Evolutionary conservation across 331 rosid species (phyloP).

Genomic region (Ulmus americana): DNA sequence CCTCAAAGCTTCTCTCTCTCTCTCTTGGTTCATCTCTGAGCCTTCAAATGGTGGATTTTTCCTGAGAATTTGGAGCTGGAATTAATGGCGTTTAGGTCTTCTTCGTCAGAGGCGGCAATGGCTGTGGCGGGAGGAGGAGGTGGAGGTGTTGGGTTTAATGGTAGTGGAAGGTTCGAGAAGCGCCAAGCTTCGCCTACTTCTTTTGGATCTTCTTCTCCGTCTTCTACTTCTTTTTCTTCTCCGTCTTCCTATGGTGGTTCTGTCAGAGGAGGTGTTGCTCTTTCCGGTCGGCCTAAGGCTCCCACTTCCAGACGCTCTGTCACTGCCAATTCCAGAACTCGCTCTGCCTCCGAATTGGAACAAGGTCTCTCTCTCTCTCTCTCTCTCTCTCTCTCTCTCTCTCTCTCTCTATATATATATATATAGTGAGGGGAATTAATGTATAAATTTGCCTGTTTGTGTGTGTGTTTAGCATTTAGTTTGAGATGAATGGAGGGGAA

Average conservation of each 20-base stretch:
- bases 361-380: slow-evolving; percentile 29
- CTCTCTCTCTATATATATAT: not conserved
- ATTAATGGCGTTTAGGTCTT: slow-evolving; percentile 21
- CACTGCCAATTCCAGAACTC: slow-evolving; percentile 33
- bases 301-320: slow-evolving; percentile 46
- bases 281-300: slow-evolving; percentile 32
- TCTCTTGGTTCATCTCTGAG: not conserved
- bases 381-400: not conserved
- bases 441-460: not conserved
- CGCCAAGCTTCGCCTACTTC: slow-evolving; percentile 21
- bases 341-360: slow-evolving; percentile 30
- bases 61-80: not conserved
- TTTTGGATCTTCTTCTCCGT: not conserved
- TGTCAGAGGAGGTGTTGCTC: slow-evolving; percentile 17
- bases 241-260: slow-evolving; percentile 11
- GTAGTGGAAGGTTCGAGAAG: slow-evolving; percentile 28
- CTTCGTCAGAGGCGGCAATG: not conserved
- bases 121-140: not conserved
- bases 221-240: slow-evolving; percentile 13
- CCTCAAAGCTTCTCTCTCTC: slow-evolving; percentile 20
- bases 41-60: not conserved
- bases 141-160: slow-evolving; percentile 7
- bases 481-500: not conserved
- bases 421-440: not conserved
- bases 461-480: not conserved